These are phyloP conservation scores for Nicotiana knightiana DNA, from an alignment of 257 asterid species.

Conservation along the genomic window DNA sequence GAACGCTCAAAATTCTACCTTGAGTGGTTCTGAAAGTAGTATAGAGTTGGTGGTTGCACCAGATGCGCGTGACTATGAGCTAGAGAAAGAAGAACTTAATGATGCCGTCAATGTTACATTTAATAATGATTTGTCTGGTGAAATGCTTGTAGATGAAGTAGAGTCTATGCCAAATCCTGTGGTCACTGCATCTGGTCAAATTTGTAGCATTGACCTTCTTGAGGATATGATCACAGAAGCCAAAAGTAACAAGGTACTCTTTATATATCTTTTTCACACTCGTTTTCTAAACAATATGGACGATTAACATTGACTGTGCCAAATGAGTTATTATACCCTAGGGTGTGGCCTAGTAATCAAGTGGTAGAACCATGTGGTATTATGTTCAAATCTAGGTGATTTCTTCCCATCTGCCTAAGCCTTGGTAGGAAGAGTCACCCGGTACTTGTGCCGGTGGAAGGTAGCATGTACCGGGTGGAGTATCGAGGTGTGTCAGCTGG, in stretches of 20 bases:
- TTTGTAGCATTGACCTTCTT: constrained; percentile 39
- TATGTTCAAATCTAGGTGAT: too few relatives aligned
- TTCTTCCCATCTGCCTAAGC: too few relatives aligned
- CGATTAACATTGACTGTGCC: background rate
- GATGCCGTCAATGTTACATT: constrained; percentile 20
- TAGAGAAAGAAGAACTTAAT: constrained; percentile 20
- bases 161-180: constrained; percentile 23
- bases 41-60: constrained; percentile 24
- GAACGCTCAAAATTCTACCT: background rate
- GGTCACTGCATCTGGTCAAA: constrained; percentile 47
- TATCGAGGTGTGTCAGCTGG: too few relatives aligned
- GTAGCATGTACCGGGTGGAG: too few relatives aligned
- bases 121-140: constrained; percentile 16
- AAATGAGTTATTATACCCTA: background rate
- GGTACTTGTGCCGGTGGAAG: too few relatives aligned
- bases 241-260: constrained; percentile 61
- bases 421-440: too few relatives aligned
- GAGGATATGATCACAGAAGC: constrained; percentile 67
- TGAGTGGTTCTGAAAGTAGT: constrained; percentile 22
- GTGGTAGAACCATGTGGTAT: too few relatives aligned
- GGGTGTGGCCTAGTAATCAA: too few relatives aligned
- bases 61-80: constrained; percentile 20
- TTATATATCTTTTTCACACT: background rate
- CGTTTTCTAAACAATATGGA: background rate
- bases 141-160: constrained; percentile 20